Evolutionary conservation across 345 rosid genomes (phyloP).

Genomic region (Corchorus olitorius): DNA sequence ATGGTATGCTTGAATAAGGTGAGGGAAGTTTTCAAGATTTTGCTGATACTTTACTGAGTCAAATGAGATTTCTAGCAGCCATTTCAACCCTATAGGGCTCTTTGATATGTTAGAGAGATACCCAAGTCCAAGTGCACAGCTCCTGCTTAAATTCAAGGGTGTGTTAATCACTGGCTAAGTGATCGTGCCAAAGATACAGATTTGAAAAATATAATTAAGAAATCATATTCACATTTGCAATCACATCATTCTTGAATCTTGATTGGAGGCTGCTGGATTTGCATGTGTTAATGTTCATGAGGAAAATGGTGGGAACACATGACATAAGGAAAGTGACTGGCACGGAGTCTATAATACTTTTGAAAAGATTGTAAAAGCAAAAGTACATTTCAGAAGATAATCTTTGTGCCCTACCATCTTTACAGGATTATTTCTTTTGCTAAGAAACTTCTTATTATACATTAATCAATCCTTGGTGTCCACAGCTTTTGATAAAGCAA

Average conservation of each 20-base stretch:
- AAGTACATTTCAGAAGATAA: conserved; percentile 42
- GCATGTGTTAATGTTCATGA: conserved; percentile 21
- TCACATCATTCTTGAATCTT: not conserved
- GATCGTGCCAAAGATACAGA: too few relatives aligned
- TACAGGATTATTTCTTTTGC: conserved; percentile 40
- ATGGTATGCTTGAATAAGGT: too few relatives aligned
- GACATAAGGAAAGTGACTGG: conserved; percentile 31
- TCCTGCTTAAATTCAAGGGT: too few relatives aligned
- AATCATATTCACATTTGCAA: not conserved
- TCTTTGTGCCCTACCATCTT: conserved; percentile 55
- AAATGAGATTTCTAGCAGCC: too few relatives aligned
- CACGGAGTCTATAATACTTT: conserved; percentile 26
- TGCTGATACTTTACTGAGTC: too few relatives aligned
- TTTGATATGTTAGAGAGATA: too few relatives aligned
- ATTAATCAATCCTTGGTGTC: conserved; percentile 40
- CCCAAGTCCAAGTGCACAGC: too few relatives aligned
- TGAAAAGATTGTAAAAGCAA: conserved; percentile 40
- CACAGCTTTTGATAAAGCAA: conserved; percentile 43
- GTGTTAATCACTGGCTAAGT: too few relatives aligned
- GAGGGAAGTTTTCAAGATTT: too few relatives aligned
- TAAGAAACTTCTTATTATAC: conserved; percentile 48
- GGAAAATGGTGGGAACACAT: conserved; percentile 38
- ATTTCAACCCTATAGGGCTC: too few relatives aligned
- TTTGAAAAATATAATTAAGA: not conserved
- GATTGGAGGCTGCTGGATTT: conserved; percentile 7